These are phyloP conservation scores for Scorias spongiosa DNA, from an alignment of 2,329 filamentous ascomycete genomes.

Conservation along the genomic window DNA sequence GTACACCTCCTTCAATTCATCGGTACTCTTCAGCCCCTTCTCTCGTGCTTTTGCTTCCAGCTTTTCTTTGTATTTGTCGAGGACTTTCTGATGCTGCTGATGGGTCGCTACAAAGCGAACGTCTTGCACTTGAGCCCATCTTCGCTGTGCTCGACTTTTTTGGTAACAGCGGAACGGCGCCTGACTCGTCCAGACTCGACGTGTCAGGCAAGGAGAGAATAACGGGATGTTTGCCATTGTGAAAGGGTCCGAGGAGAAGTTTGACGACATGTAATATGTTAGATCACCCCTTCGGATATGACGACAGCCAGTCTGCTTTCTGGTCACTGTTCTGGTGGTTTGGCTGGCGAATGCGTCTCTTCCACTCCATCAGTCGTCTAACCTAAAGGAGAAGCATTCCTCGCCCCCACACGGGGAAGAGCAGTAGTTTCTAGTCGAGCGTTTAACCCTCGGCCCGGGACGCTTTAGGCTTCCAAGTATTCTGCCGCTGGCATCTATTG, in stretches of 20 bases:
- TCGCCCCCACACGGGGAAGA: not conserved
- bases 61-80: constrained; percentile 79
- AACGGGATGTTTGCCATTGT: not conserved
- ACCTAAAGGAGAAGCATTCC: not conserved
- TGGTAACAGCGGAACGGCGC: constrained; percentile 11
- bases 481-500: no score
- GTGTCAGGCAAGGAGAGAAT: not conserved
- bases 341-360: no score
- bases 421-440: no score
- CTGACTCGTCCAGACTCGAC: not conserved
- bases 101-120: constrained; percentile 79
- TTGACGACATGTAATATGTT: not conserved
- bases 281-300: no score
- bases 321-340: no score
- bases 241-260: not conserved
- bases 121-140: constrained; percentile 87
- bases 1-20: constrained; percentile 68
- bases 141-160: constrained; percentile 39
- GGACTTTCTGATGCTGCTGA: constrained; percentile 44
- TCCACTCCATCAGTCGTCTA: not conserved
- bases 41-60: constrained; percentile 66
- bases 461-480: no score
- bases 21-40: constrained; percentile 53
- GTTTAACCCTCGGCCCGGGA: no score
- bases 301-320: no score